phyloP scores from a whole-genome alignment of 1,284 basidiomycete genomes.

The Ceratobasidium sp. region DNA sequence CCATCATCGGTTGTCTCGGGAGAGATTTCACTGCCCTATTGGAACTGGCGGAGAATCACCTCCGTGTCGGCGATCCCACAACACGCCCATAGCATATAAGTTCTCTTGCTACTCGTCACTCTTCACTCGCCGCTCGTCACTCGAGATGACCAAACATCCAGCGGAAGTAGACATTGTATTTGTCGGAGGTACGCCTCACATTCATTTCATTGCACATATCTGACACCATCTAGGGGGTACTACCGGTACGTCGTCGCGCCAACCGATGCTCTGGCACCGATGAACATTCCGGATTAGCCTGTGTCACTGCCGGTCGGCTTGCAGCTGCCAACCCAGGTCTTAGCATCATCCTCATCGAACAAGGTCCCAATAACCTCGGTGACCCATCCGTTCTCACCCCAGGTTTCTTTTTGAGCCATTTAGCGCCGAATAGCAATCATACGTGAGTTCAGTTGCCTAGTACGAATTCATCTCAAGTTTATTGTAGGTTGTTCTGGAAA shows the following conservation, averaged over 20 bases:
- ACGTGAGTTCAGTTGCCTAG: background rate
- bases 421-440: slow-evolving; percentile 12
- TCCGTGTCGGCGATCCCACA: no score
- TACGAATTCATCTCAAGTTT: background rate
- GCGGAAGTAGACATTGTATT: slow-evolving; percentile 16
- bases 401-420: background rate
- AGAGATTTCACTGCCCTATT: no score
- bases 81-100: no score
- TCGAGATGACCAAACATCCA: background rate
- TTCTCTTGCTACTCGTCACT: no score
- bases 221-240: background rate
- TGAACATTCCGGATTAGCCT: background rate
- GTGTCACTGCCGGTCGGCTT: slow-evolving; percentile 22
- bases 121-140: no score
- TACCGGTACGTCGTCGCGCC: background rate
- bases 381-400: slow-evolving; percentile 14
- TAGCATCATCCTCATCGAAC: slow-evolving; percentile 26
- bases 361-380: slow-evolving; percentile 22
- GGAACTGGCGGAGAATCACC: no score
- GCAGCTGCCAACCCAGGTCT: slow-evolving; percentile 25
- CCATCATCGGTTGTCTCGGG: no score
- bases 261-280: no score
- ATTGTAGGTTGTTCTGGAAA: slow-evolving; percentile 28
- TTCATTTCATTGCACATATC: background rate
- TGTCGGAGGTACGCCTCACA: background rate